Evolutionary conservation across 768 basidiomycete species (phyloP), one percentile per base, ranked within the genome.

Genomic region (Russula ochroleuca): DNA sequence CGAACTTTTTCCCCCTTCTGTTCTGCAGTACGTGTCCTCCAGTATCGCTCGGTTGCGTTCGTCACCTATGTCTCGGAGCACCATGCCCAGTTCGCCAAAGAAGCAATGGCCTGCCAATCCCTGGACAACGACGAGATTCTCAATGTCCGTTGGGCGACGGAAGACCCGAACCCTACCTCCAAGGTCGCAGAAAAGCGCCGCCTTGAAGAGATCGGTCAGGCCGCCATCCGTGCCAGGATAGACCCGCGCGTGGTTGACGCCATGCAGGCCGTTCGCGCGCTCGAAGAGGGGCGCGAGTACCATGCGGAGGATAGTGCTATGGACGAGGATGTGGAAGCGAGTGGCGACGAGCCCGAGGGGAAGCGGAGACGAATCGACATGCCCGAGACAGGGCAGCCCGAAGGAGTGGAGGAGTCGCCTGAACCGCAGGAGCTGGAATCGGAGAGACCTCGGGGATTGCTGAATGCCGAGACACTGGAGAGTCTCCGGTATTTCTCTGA

Each of bases 141-240:
- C 64, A 99, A 99, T 75, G 94, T 98, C 57, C 88, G 96, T 53
- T 99, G 97, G 97, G 97, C 97, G 40, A 98, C 96, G 0, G 96
- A 97, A 72, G 97, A 99, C 73, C 97, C 97, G 1, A 99, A 99
- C 73, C 97, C 96, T 1, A 85, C 85, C 0, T 86, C 89, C 66
- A 95, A 94, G 70, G 85, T 89, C 9, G 83, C 84, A 0, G 97
- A 98, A 75, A 90, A 94, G 70, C 80, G 83, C 10, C 80, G 94
- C 14, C 73, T 99, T 33, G 90, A 94, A 72, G 86, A 89, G 2
- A 79, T 87, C 69, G 97, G 97, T 0, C 85, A 89, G 67, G 86
- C 91, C 63, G 94, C 91, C 3, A 95, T 99, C 71, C 82, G 83
- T 45, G 84, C 89, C 23, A 81, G 81, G 55, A 87, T 98, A 80